Percentiles rank a stretch among this genome's conserved stretches.
These are phyloP conservation scores for Kockovaella imperatae DNA, from an alignment of 768 basidiomycete species.

Conservation along the genomic window DNA sequence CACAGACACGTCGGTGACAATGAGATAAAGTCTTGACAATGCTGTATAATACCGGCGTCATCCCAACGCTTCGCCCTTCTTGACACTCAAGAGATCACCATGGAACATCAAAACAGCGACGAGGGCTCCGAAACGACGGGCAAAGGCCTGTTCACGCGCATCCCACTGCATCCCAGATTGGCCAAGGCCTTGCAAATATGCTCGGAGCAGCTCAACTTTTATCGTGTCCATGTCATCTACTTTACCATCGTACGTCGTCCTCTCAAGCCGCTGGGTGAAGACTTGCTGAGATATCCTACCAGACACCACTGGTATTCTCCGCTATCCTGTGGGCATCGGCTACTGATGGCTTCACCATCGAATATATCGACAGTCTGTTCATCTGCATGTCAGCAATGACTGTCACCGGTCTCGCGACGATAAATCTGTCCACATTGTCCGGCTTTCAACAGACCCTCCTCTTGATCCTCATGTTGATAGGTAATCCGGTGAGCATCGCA, in stretches of 20 bases:
- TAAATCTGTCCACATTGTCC: conserved; percentile 43
- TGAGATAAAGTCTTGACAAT: too few species aligned
- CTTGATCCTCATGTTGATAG: conserved; percentile 54
- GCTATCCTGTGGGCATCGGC: conserved; percentile 76
- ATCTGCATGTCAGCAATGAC: conserved; percentile 43
- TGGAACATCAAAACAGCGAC: too few species aligned
- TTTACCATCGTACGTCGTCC: conserved; percentile 41
- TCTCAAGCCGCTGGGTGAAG: neutral
- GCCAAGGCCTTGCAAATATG: too few species aligned
- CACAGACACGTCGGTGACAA: too few species aligned
- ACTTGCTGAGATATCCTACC: neutral
- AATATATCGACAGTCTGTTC: conserved; percentile 45
- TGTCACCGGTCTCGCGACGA: conserved; percentile 44
- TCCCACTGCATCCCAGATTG: too few species aligned
- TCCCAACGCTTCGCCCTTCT: too few species aligned
- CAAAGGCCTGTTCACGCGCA: too few species aligned
- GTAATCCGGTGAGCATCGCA: conserved; percentile 29
- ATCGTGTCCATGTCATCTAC: conserved; percentile 49
- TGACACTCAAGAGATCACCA: too few species aligned
- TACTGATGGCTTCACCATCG: conserved; percentile 48
- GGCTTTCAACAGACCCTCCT: conserved; percentile 43
- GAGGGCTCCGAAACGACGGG: too few species aligned
- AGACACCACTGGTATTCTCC: conserved; percentile 67
- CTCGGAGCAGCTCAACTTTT: conserved; percentile 49
- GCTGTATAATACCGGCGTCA: too few species aligned